Percentiles rank a stretch among this genome's conserved stretches.
These are phyloP conservation scores for Botryotinia globosa DNA, from an alignment of 2,329 filamentous ascomycete species.

Conservation along the genomic window DNA sequence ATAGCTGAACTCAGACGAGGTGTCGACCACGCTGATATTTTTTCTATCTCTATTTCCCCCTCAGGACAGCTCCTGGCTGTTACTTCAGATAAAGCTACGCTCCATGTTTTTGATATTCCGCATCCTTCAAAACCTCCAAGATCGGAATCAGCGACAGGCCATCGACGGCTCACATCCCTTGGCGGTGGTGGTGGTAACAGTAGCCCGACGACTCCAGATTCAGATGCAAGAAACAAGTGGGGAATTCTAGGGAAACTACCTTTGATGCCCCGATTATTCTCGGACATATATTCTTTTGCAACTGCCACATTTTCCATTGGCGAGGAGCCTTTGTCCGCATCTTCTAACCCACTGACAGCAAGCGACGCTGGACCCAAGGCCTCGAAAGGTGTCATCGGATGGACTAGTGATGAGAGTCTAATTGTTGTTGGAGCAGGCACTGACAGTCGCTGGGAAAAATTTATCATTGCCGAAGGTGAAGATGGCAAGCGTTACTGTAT, in stretches of 20 bases:
- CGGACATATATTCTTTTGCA: constrained; percentile 83
- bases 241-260: constrained; percentile 81
- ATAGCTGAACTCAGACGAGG: constrained; percentile 84
- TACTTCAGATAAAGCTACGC: constrained; percentile 92
- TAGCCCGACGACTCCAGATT: constrained; percentile 40
- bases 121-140: constrained; percentile 45
- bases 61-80: constrained; percentile 77
- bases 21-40: constrained; percentile 83
- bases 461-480: constrained; percentile 65
- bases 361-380: constrained; percentile 49
- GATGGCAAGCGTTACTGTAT: constrained; percentile 65
- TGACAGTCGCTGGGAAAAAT: constrained; percentile 86
- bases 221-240: constrained; percentile 70
- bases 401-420: constrained; percentile 71
- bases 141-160: constrained; percentile 38
- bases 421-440: constrained; percentile 75
- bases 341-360: constrained; percentile 46
- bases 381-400: constrained; percentile 81
- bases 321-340: constrained; percentile 69
- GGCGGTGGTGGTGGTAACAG: constrained; percentile 34
- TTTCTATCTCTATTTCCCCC: constrained; percentile 83
- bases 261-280: constrained; percentile 81
- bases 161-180: constrained; percentile 38
- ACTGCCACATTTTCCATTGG: constrained; percentile 80
- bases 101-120: constrained; percentile 89